Conservation (phyloP, 208 protist genomes). For the Trypanosoma platydactyli region DNA sequence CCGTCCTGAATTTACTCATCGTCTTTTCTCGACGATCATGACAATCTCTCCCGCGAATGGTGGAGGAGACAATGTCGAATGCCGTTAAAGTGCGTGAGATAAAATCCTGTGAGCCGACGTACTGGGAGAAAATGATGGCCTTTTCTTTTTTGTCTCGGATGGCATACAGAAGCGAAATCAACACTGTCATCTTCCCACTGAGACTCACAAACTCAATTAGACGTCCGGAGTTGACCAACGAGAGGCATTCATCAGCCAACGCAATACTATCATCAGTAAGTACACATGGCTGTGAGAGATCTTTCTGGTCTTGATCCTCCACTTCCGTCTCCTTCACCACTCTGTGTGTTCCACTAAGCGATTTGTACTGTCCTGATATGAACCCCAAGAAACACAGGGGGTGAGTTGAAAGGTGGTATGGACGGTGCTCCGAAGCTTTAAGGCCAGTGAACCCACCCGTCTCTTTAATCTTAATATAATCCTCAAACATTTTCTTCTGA, state of each 20-base stretch:
- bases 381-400: conserved; percentile 82
- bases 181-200: conserved; percentile 77
- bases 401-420: conserved; percentile 78
- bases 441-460: conserved; percentile 19
- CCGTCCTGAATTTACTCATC: conserved; percentile 62
- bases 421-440: conserved; percentile 63
- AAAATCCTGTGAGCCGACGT: conserved; percentile 77
- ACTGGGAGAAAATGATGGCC: conserved; percentile 89
- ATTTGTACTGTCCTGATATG: conserved; percentile 55
- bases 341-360: conserved; percentile 31
- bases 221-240: conserved; percentile 40
- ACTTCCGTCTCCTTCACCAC: conserved; percentile 7
- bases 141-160: conserved; percentile 60
- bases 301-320: conserved; percentile 19
- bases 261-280: conserved; percentile 39
- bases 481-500: conserved; percentile 41
- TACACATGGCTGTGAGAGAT: conserved; percentile 16
- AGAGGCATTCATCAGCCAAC: conserved; percentile 42
- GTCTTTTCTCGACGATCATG: conserved; percentile 49
- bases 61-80: conserved; percentile 50
- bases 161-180: conserved; percentile 60
- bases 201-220: conserved; percentile 53
- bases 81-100: conserved; percentile 68
- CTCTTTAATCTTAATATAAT: conserved; percentile 17
- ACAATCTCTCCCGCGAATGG: conserved; percentile 69